Percentiles rank a stretch among this genome's conserved stretches.
Evolutionary conservation across 1,284 basidiomycete species (phyloP).

Genomic region (Sanghuangporus baumii): DNA sequence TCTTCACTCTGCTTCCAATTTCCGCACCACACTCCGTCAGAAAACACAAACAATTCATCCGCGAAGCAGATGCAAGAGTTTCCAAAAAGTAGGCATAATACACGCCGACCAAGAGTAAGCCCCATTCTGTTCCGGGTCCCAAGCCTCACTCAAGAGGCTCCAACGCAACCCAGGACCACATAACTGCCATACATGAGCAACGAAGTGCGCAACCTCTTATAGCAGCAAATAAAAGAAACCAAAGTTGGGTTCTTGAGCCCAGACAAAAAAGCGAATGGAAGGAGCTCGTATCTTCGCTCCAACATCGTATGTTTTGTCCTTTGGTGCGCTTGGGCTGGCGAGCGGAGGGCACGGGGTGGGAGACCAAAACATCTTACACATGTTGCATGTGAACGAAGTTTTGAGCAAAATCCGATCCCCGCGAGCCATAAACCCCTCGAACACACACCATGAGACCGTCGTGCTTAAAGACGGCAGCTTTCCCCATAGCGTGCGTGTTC

Average conservation of each 20-base stretch:
- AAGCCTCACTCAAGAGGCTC: neutral
- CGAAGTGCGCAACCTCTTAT: slow-evolving; percentile 36
- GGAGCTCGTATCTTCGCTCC: slow-evolving; percentile 75
- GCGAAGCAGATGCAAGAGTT: slow-evolving; percentile 31
- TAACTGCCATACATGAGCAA: slow-evolving; percentile 85
- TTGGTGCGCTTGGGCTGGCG: slow-evolving; percentile 31
- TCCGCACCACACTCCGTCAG: neutral
- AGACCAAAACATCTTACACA: slow-evolving; percentile 27
- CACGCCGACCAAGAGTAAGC: slow-evolving; percentile 75
- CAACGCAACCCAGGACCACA: slow-evolving; percentile 47
- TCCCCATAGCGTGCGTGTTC: slow-evolving; percentile 47
- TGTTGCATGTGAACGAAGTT: slow-evolving; percentile 25
- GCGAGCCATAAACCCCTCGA: slow-evolving; percentile 32
- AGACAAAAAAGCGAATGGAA: neutral
- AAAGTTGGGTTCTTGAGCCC: neutral
- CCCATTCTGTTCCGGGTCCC: slow-evolving; percentile 66
- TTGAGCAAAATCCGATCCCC: slow-evolving; percentile 23
- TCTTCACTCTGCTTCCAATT: neutral
- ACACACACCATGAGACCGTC: slow-evolving; percentile 41
- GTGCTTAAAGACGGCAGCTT: slow-evolving; percentile 68
- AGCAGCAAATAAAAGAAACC: slow-evolving; percentile 1
- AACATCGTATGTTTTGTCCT: slow-evolving; percentile 22
- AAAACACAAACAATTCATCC: slow-evolving; percentile 39
- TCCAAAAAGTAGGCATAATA: slow-evolving; percentile 38
- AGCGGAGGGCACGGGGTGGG: slow-evolving; percentile 53